Evolutionary conservation across 202 grass and related monocot species (phyloP).

Genomic region (Setaria italica): DNA sequence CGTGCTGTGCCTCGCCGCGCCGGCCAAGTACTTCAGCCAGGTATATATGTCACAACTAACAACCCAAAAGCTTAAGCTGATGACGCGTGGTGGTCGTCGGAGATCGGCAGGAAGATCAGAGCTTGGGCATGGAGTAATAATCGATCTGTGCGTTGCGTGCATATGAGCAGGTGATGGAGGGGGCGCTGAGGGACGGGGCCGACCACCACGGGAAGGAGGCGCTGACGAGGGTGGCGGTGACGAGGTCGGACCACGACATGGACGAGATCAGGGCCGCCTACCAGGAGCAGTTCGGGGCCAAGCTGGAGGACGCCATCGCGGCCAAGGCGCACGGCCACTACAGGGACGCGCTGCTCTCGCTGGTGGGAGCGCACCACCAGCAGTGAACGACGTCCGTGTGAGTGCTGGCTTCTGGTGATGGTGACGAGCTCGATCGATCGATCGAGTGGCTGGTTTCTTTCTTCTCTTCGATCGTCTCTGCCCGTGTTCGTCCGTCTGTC

Average conservation of each 20-base stretch:
- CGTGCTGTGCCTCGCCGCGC: slow-evolving; percentile 76
- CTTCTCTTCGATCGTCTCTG: background rate
- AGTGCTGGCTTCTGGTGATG: background rate
- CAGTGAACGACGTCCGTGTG: background rate
- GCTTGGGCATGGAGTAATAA: background rate
- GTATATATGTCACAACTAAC: background rate
- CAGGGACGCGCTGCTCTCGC: slow-evolving; percentile 80
- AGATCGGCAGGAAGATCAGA: background rate
- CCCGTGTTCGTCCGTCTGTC: background rate
- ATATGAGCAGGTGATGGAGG: slow-evolving; percentile 57
- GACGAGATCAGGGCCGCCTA: slow-evolving; percentile 66
- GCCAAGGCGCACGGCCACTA: slow-evolving; percentile 70
- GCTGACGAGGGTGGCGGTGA: slow-evolving; percentile 73
- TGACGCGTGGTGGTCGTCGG: background rate
- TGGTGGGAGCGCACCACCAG: slow-evolving; percentile 54
- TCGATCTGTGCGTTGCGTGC: no score
- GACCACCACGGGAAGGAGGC: slow-evolving; percentile 63
- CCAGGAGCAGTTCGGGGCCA: slow-evolving; percentile 56
- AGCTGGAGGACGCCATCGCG: slow-evolving; percentile 67
- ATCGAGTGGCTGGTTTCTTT: background rate
- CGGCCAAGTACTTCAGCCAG: slow-evolving; percentile 83
- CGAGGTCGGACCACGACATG: slow-evolving; percentile 79
- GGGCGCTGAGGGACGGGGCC: slow-evolving; percentile 61
- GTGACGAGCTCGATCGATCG: background rate
- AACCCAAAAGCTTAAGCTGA: background rate